phyloP scores from a whole-genome alignment of 2,329 filamentous ascomycete species.

The Clonostachys chloroleuca region DNA sequence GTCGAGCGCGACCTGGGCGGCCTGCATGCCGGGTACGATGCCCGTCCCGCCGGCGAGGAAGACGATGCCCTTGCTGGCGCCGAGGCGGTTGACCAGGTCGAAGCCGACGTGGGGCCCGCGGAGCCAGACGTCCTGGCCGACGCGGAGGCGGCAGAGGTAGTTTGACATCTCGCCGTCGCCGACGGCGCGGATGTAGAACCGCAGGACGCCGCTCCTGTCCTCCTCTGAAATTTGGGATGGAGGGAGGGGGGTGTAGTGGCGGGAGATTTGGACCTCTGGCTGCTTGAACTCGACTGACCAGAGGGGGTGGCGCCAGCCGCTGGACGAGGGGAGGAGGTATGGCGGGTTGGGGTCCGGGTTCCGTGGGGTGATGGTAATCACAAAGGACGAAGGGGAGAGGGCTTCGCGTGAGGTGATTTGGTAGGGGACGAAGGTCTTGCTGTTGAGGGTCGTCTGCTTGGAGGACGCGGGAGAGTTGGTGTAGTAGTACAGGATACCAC shows the following conservation, averaged over 20 bases:
- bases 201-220: conserved; percentile 36
- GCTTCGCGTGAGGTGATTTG: conserved; percentile 55
- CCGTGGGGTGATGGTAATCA: conserved; percentile 58
- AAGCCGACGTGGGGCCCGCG: conserved; percentile 76
- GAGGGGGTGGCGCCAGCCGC: conserved; percentile 47
- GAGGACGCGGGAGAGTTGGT: conserved; percentile 3
- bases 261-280: conserved; percentile 85
- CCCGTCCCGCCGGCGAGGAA: conserved; percentile 93
- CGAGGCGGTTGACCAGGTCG: conserved; percentile 29
- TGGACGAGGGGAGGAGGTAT: conserved; percentile 14
- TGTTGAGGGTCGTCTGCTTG: conserved; percentile 41
- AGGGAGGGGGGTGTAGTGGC: conserved; percentile 87
- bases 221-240: conserved; percentile 19
- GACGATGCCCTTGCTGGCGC: conserved; percentile 45
- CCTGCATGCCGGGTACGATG: conserved; percentile 84
- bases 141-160: conserved; percentile 65
- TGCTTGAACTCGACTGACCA: conserved; percentile 95
- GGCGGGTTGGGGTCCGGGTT: conserved; percentile 16
- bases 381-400: conserved; percentile 63
- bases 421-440: conserved; percentile 60
- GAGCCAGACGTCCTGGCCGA: conserved; percentile 65
- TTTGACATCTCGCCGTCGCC: conserved; percentile 79
- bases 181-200: conserved; percentile 77
- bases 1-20: conserved; percentile 58
- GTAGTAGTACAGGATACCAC: conserved; percentile 16